Base-by-base conservation (phyloP, 495 filamentous ascomycete genomes). In the Astrocystis sublimbata region DNA sequence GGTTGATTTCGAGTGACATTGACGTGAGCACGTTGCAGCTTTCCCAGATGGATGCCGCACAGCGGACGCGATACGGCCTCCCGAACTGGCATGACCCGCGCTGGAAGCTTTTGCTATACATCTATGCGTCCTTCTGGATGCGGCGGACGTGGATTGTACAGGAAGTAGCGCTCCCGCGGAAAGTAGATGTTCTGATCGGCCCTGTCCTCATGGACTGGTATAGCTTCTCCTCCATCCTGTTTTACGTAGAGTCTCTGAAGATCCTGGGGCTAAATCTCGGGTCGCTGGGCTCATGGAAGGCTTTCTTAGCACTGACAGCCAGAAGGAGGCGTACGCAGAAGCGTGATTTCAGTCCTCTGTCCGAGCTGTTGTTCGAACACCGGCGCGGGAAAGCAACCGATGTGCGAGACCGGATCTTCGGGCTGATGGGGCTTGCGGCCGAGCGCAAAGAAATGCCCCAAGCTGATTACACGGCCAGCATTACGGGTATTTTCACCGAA, bases 61-160 rank as follows among this genome's bases (percentile, higher is more conserved):
- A 56, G 33, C 30, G 52, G 41, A 56, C 38, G 52, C 52, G 52
- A 40, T 56, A 56, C 41, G 52, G 52, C 17, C 52, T 56, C 52
- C 52, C 52, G 17, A 56, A 56, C 24, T 56, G 31, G 52, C 17
- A 4, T 5, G 52, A 56, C 52, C 52, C 52, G 33, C 52, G 52
- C 52, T 56, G 52, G 52, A 56, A 56, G 52, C 7, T 56, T 21
- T 56, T 56, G 52, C 40, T 56, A 33, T 56, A 56, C 52, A 56
- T 56, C 52, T 56, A 56, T 19, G 52, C 30, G 26, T 56, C 52
- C 31, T 33, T 21, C 52, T 56, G 52, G 52, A 40, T 40, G 52
- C 30, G 52, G 21, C 52, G 52, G 52, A 56, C 52, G 31, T 56
- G 52, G 52, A 56, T 56, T 21, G 52, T 56, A 33, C 52, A 56